These are phyloP conservation scores for Lophiostoma macrostomum DNA, from an alignment of 495 filamentous ascomycete species.

Conservation along the genomic window DNA sequence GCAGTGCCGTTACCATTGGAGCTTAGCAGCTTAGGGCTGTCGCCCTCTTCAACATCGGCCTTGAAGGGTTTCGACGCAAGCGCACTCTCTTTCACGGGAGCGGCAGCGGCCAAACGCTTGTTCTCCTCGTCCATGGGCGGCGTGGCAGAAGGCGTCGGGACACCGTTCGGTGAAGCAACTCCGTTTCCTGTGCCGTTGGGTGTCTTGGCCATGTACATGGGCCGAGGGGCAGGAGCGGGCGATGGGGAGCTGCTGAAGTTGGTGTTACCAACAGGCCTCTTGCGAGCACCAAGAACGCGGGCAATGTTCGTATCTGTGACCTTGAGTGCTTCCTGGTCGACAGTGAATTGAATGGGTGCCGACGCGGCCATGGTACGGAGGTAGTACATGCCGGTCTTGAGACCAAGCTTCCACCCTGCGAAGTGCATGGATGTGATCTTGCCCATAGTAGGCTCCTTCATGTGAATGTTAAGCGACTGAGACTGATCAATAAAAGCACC, in stretches of 20 bases:
- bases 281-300: constrained; percentile 53
- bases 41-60: constrained; percentile 66
- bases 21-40: constrained; percentile 70
- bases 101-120: constrained; percentile 37
- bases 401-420: constrained; percentile 95
- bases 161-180: constrained; percentile 48
- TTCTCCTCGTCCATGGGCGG: constrained; percentile 52
- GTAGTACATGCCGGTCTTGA: constrained; percentile 99
- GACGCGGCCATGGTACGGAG: constrained; percentile 96
- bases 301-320: constrained; percentile 82
- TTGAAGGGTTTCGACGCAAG: constrained; percentile 57
- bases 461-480: constrained; percentile 97
- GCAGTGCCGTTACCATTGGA: constrained; percentile 60
- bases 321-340: constrained; percentile 93
- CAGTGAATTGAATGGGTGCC: constrained; percentile 97
- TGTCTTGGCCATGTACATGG: constrained; percentile 56
- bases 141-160: constrained; percentile 59
- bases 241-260: constrained; percentile 40
- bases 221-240: constrained; percentile 58
- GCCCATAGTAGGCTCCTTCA: constrained; percentile 98
- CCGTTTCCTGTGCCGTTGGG: constrained; percentile 44
- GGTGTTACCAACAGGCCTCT: constrained; percentile 63
- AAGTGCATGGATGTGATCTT: constrained; percentile 99
- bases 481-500: constrained; percentile 98
- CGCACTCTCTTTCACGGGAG: constrained; percentile 42